These are phyloP conservation scores for Salvia sclarea DNA, from an alignment of 305 asterid genomes.

Conservation along the genomic window DNA sequence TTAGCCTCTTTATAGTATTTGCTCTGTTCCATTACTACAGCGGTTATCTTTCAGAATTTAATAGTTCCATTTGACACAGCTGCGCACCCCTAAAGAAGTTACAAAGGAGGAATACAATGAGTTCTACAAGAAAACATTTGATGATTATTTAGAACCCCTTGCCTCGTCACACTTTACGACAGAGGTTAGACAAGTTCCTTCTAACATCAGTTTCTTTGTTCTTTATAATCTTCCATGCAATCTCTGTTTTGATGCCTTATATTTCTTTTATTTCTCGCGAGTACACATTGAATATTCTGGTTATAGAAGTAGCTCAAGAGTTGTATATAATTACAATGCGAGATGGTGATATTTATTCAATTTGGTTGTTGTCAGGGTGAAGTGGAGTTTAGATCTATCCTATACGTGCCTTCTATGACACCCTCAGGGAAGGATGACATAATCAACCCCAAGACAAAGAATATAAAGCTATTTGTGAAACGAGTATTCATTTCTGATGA, in stretches of 20 bases:
- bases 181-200: slow-evolving; percentile 55
- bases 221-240: background rate
- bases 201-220: slow-evolving; percentile 1
- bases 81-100: slow-evolving; percentile 91
- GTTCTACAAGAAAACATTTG: slow-evolving; percentile 86
- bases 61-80: slow-evolving; percentile 52
- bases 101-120: slow-evolving; percentile 85
- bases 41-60: slow-evolving; percentile 23
- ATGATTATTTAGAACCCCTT: slow-evolving; percentile 89
- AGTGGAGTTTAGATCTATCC: slow-evolving; percentile 90
- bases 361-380: slow-evolving; percentile 69
- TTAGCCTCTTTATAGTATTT: slow-evolving; percentile 38
- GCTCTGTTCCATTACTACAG: background rate
- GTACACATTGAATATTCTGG: background rate
- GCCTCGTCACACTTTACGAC: slow-evolving; percentile 98
- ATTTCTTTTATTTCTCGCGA: background rate
- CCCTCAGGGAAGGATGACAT: slow-evolving; percentile 82
- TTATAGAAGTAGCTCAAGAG: background rate
- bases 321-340: background rate
- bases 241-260: slow-evolving; percentile 5
- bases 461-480: slow-evolving; percentile 87
- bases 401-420: slow-evolving; percentile 80
- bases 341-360: background rate
- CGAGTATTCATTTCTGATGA: slow-evolving; percentile 96
- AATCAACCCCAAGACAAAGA: slow-evolving; percentile 83